Conservation (phyloP, 306 rosid genomes). For the Fragaria vesca region DNA sequence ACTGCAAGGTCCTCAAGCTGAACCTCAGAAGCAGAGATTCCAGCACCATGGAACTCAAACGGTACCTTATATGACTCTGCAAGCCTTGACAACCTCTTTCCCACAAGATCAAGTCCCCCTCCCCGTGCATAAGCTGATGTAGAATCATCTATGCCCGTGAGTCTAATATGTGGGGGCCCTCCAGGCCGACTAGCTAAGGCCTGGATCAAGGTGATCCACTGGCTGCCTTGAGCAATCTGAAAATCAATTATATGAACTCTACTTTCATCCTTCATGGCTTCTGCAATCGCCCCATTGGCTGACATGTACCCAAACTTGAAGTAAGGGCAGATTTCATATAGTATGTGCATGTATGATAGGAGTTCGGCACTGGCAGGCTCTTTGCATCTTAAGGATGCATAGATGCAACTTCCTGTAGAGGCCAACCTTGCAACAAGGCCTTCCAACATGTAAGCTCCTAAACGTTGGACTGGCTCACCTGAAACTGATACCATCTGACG, state of each 20-base stretch:
- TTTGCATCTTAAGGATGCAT: constrained; percentile 69
- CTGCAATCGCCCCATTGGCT: constrained; percentile 93
- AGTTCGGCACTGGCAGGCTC: constrained; percentile 73
- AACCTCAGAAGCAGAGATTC: constrained; percentile 44
- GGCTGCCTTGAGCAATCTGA: constrained; percentile 82
- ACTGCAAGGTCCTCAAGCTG: constrained; percentile 54
- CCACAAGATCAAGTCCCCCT: constrained; percentile 72
- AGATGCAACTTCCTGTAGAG: constrained; percentile 82
- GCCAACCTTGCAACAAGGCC: constrained; percentile 82
- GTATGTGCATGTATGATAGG: constrained; percentile 74
- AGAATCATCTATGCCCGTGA: constrained; percentile 73
- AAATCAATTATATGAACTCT: constrained; percentile 82
- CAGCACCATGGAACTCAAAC: constrained; percentile 63
- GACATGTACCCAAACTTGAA: constrained; percentile 88
- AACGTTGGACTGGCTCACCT: constrained; percentile 72
- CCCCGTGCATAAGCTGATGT: constrained; percentile 73
- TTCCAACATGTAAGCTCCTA: constrained; percentile 88
- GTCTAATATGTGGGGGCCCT: constrained; percentile 76
- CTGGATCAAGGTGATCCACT: constrained; percentile 74
- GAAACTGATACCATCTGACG: constrained; percentile 73
- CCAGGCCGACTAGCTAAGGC: constrained; percentile 71
- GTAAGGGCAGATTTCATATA: constrained; percentile 79
- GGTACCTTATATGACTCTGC: constrained; percentile 65
- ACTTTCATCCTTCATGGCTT: constrained; percentile 65
- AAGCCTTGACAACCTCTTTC: constrained; percentile 50